Base-by-base conservation (phyloP, 2,329 filamentous ascomycete genomes). In the Claviceps sp. region DNA sequence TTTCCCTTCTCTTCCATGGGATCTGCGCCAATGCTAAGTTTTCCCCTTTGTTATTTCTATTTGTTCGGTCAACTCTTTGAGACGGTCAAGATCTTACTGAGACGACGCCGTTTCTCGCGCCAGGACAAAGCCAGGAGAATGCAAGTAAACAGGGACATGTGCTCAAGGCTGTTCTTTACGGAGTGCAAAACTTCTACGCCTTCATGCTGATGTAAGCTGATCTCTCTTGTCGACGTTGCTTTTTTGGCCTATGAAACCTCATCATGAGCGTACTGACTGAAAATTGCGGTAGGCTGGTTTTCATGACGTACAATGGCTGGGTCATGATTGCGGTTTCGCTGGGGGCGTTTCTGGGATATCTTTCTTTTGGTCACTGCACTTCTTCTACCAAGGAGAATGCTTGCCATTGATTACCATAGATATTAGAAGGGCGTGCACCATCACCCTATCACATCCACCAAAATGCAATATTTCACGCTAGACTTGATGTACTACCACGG, bases 281-380 rank as follows among this genome's bases (percentile, higher is more conserved):
- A 9, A 9, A 8, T 11, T 37, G 17, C 6, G 23, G 13, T 38
- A 97, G 91, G 93, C 76, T 98, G 55, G 71, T 98, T 22, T 98
- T 98, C 70, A 98, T 98, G 93, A 98, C 93, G n/a, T 98, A 98
- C 71, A 98, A 98, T 62, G 93, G 93, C 52, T 95, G 87, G 83
- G 83, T 98, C 59, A 98, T 98, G 93, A 69, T 95, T 58, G 80
- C 91, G 3, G 90, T 97, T 16, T 86, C 86, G 0, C 72, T 94
- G 9, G 93, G 93, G 16, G 90, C 91, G 0, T 95, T 94, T 58
- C 68, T 95, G 45, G 93, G 93, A 44, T 96, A 95, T 64, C 65
- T 95, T 54, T 61, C 85, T 45, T 98, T 96, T 70, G 85, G 87
- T 16, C 78, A 80, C 52, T 73, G 75, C 50, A 81, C 82, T 1